phyloP scores from a whole-genome alignment of 2,329 filamentous ascomycete genomes.

The Phyllosticta citriasiana region DNA sequence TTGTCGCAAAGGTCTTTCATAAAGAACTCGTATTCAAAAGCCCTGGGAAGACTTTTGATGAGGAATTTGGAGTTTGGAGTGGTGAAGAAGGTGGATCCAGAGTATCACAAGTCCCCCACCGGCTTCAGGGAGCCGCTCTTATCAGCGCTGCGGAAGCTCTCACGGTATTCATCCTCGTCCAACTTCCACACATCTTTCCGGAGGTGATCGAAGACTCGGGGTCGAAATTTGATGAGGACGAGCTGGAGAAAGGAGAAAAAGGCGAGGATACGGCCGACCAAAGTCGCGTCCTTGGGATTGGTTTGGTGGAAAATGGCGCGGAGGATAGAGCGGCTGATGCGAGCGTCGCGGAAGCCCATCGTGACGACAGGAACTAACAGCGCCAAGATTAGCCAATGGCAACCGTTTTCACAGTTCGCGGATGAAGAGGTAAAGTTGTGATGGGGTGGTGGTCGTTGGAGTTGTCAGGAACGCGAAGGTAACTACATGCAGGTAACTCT shows the following conservation, averaged over 20 bases:
- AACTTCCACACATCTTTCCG: constrained; percentile 44
- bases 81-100: constrained; percentile 65
- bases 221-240: constrained; percentile 36
- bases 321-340: constrained; percentile 28
- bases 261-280: constrained; percentile 37
- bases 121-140: constrained; percentile 38
- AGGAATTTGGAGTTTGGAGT: constrained; percentile 58
- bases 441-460: not conserved
- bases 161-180: constrained; percentile 43
- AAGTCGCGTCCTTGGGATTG: constrained; percentile 14
- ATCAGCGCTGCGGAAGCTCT: constrained; percentile 39
- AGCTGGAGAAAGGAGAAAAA: constrained; percentile 48
- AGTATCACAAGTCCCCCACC: constrained; percentile 62
- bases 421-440: not conserved
- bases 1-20: constrained; percentile 53
- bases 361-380: not conserved
- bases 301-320: constrained; percentile 24
- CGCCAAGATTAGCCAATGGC: not conserved
- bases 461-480: not conserved
- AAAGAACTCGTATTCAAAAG: constrained; percentile 64
- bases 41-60: constrained; percentile 60
- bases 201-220: constrained; percentile 41
- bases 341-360: constrained; percentile 27
- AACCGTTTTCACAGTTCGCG: not conserved
- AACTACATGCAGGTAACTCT: too few species aligned